Conservation (phyloP, 495 filamentous ascomycete species). For the Aspergillus egyptiacus region DNA sequence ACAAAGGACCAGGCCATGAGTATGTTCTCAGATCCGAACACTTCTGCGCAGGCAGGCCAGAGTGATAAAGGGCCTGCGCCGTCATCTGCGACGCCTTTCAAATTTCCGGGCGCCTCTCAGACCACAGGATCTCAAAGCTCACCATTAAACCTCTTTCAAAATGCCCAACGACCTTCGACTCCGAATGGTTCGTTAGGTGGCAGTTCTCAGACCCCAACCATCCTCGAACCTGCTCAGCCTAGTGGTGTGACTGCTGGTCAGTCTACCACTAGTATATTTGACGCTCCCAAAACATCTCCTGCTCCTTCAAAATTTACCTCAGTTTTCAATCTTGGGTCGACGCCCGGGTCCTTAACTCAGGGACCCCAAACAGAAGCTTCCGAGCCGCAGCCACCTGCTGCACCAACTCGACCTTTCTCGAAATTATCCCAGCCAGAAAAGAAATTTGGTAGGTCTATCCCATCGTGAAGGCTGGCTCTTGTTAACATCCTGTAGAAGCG, state of each 20-base stretch:
- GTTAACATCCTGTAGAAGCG: not conserved
- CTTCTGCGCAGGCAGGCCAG: not conserved
- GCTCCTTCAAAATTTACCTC: not conserved
- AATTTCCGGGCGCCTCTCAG: conserved; percentile 1
- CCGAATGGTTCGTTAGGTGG: conserved; percentile 9
- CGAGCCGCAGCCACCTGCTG: not conserved
- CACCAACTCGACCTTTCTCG: not conserved
- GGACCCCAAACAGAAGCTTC: not conserved
- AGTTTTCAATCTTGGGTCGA: conserved; percentile 6
- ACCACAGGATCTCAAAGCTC: not conserved
- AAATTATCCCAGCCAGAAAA: not conserved
- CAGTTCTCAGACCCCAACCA: not conserved
- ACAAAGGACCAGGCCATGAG: not conserved
- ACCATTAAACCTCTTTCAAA: not conserved
- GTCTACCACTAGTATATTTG: conserved; percentile 16
- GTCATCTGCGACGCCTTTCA: not conserved
- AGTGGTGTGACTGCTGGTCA: conserved; percentile 12
- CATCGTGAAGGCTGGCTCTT: too few species aligned
- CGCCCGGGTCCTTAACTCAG: not conserved
- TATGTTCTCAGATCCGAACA: not conserved
- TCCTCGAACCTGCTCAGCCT: conserved; percentile 2
- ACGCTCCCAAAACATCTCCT: conserved; percentile 7
- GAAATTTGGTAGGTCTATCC: not conserved
- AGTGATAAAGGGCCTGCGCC: not conserved
- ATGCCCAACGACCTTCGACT: not conserved